Percentiles rank a stretch among this genome's conserved stretches.
Conservation (phyloP, 1,139 yeast genomes). For the Saccharomyces hybrid region DNA sequence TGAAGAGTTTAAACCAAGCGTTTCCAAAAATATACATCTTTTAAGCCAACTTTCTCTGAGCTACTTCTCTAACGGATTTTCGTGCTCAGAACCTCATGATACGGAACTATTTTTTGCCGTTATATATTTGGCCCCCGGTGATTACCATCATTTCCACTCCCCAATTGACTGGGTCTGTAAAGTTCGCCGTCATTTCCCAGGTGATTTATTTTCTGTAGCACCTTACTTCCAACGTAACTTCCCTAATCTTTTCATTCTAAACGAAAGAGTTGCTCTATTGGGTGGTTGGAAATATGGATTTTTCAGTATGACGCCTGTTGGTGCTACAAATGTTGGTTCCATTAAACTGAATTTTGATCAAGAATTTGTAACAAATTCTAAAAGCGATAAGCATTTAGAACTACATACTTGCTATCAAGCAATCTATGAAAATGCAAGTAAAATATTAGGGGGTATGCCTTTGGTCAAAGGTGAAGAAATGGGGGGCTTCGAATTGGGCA, state of each 20-base stretch:
- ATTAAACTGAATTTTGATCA: conserved; percentile 88
- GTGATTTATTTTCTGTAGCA: conserved; percentile 92
- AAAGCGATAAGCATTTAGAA: conserved; percentile 31
- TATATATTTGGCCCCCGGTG: conserved; percentile 95
- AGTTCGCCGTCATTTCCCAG: conserved; percentile 88
- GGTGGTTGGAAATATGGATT: conserved; percentile 98
- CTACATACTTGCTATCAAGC: conserved; percentile 93
- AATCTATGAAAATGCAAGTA: conserved; percentile 74
- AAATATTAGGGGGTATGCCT: conserved; percentile 81
- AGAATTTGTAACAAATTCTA: conserved; percentile 69
- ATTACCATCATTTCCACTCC: conserved; percentile 94
- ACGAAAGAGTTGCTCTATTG: conserved; percentile 89
- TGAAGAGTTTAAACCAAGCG: conserved; percentile 38
- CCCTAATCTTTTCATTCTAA: conserved; percentile 79
- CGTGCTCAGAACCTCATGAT: conserved; percentile 19
- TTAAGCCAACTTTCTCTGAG: conserved; percentile 25
- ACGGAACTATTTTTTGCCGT: conserved; percentile 81
- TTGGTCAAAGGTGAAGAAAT: conserved; percentile 87
- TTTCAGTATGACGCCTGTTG: conserved; percentile 98
- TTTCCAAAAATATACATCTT: conserved; percentile 24
- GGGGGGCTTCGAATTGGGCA: conserved; percentile 95
- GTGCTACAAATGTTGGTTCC: conserved; percentile 98
- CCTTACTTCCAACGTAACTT: conserved; percentile 93
- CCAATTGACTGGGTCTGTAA: conserved; percentile 96
- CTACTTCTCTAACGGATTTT: conserved; percentile 14